Evolutionary conservation across 805 yeast species (phyloP).

Genomic region (Ogataea neopini): DNA sequence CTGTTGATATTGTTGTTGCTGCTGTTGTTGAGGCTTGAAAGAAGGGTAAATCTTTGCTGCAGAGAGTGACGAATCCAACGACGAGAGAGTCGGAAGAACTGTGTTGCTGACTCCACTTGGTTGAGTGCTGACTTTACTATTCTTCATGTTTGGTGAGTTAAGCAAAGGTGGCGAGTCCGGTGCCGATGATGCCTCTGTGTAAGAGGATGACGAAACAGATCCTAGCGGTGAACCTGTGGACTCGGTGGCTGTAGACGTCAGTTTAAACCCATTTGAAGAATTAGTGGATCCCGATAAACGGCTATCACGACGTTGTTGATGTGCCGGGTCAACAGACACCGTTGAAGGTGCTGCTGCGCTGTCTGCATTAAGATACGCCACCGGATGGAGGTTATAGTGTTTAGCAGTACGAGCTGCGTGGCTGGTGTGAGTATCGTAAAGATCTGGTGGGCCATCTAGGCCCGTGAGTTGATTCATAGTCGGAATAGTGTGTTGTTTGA

Average conservation of each 20-base stretch:
- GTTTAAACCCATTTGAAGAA: conserved; percentile 12
- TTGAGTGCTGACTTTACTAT: neutral
- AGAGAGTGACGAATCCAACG: conserved; percentile 11
- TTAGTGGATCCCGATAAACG: conserved; percentile 2
- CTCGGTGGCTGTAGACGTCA: conserved; percentile 24
- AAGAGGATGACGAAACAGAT: conserved; percentile 28
- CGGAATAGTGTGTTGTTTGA: no score
- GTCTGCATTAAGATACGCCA: conserved; percentile 32
- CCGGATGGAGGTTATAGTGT: conserved; percentile 31
- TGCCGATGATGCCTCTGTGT: conserved; percentile 29
- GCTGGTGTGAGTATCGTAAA: neutral
- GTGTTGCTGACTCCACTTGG: neutral
- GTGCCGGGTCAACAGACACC: neutral
- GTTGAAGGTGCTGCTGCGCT: conserved; percentile 6
- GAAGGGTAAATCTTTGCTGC: conserved; percentile 10
- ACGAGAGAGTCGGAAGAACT: conserved; percentile 16
- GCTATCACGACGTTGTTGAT: neutral
- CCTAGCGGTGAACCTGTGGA: conserved; percentile 31
- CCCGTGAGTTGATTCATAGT: neutral
- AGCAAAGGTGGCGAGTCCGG: conserved; percentile 26
- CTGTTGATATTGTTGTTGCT: neutral
- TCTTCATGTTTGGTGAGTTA: conserved; percentile 10
- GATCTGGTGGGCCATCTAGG: neutral
- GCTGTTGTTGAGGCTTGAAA: conserved; percentile 8
- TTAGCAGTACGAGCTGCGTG: neutral